A percentile compares a stretch with the other conserved stretches of the same genome.
phyloP scores from a whole-genome alignment of 352 stramenopile species.

The Pilasporangium apinafurcum region DNA sequence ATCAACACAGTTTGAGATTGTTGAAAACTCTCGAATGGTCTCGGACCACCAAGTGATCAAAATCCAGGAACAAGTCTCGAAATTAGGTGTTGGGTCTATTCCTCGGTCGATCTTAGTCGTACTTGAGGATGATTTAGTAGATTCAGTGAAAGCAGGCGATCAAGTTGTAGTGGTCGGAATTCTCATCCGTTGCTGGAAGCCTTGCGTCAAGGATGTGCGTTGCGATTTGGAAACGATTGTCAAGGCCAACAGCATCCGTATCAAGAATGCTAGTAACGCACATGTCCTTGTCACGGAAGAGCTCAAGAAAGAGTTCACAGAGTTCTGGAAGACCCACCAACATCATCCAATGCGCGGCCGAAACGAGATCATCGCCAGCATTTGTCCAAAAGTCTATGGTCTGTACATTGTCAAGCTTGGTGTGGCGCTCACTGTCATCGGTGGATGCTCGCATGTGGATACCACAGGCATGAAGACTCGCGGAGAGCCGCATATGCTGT shows the following conservation, averaged over 20 bases:
- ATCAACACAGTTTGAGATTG: slow-evolving; percentile 62
- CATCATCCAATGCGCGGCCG: slow-evolving; percentile 50
- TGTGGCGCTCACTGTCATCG: slow-evolving; percentile 91
- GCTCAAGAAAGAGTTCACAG: slow-evolving; percentile 87
- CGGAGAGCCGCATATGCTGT: slow-evolving; percentile 82
- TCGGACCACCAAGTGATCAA: slow-evolving; percentile 92
- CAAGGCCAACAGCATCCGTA: slow-evolving; percentile 64
- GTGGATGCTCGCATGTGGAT: slow-evolving; percentile 75
- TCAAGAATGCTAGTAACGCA: slow-evolving; percentile 59
- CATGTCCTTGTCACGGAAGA: slow-evolving; percentile 70
- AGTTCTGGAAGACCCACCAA: slow-evolving; percentile 79
- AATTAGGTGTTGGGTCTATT: slow-evolving; percentile 88
- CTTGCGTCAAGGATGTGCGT: slow-evolving; percentile 64
- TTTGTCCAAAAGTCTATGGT: slow-evolving; percentile 94
- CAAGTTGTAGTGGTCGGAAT: slow-evolving; percentile 92
- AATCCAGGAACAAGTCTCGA: slow-evolving; percentile 94
- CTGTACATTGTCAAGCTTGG: slow-evolving; percentile 92
- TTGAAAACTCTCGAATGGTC: slow-evolving; percentile 45
- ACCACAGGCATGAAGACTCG: slow-evolving; percentile 67
- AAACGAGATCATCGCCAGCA: slow-evolving; percentile 90
- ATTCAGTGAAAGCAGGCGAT: slow-evolving; percentile 92
- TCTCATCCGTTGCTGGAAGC: slow-evolving; percentile 91
- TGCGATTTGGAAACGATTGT: slow-evolving; percentile 89
- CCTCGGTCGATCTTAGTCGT: slow-evolving; percentile 94
- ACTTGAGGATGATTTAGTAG: slow-evolving; percentile 84